Percentiles rank a stretch among this genome's conserved stretches.
phyloP scores from a whole-genome alignment of 169 alveolate genomes.

The Plasmodium vivax region DNA sequence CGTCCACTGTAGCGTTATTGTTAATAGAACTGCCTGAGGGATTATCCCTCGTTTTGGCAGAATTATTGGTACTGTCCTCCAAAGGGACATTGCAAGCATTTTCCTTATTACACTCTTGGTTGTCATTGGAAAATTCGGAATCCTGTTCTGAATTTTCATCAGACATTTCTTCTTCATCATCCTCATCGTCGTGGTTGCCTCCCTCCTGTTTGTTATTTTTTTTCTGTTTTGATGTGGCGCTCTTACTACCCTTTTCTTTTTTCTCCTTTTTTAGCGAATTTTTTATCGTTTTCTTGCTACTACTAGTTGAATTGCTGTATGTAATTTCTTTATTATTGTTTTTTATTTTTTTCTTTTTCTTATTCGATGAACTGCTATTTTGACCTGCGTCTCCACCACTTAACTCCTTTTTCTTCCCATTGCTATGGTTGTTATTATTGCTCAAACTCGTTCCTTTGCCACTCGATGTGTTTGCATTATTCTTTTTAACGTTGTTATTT shows the following conservation, averaged over 20 bases:
- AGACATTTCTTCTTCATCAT: neutral
- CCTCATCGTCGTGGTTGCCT: neutral
- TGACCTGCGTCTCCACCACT: neutral
- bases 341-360: slow-evolving; percentile 2
- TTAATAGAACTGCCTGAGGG: neutral
- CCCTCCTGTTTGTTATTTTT: neutral
- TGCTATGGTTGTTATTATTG: neutral
- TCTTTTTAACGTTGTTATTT: neutral
- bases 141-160: neutral
- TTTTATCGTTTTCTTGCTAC: slow-evolving; percentile 13
- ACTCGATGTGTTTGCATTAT: neutral
- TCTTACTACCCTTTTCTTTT: neutral
- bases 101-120: neutral
- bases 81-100: neutral
- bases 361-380: neutral
- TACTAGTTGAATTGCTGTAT: neutral
- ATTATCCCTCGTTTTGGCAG: neutral
- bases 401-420: slow-evolving; percentile 1
- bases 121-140: neutral
- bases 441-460: neutral
- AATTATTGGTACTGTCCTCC: neutral
- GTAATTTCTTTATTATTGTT: slow-evolving; percentile 6
- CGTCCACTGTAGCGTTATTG: neutral
- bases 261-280: slow-evolving; percentile 3
- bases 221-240: neutral